Conservation (phyloP, 495 filamentous ascomycete species). For the Mytilinidion resinicola region DNA sequence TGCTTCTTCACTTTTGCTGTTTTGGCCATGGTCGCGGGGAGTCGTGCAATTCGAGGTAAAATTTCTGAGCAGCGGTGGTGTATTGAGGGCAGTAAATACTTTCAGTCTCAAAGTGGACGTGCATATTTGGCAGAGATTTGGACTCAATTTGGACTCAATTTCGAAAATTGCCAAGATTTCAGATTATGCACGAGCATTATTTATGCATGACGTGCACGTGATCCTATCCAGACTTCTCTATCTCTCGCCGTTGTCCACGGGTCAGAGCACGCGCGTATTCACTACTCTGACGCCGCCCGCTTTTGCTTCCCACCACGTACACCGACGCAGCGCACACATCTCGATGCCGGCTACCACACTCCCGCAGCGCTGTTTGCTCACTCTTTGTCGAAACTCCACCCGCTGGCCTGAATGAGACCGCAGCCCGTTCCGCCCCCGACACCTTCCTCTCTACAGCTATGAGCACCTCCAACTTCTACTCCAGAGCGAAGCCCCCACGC, state of each 20-base stretch:
- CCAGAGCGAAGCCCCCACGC: slow-evolving; percentile 3
- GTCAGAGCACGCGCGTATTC: no score
- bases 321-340: not conserved
- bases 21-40: slow-evolving; percentile 20
- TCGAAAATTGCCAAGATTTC: no score
- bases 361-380: slow-evolving; percentile 10
- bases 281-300: no score
- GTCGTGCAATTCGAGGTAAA: no score
- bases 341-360: slow-evolving; percentile 23
- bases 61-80: not conserved
- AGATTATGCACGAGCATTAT: no score
- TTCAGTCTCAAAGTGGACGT: no score
- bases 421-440: not conserved
- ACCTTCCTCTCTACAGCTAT: slow-evolving; percentile 5
- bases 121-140: no score
- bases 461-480: slow-evolving; percentile 3
- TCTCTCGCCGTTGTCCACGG: no score
- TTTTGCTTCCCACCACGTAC: no score
- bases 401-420: slow-evolving; percentile 25
- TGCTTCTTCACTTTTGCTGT: slow-evolving; percentile 26
- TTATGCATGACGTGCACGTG: no score
- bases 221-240: no score
- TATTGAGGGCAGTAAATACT: not conserved
- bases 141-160: no score
- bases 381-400: slow-evolving; percentile 1